phyloP scores from a whole-genome alignment of 2,329 filamentous ascomycete genomes.

The Fusarium sp. region DNA sequence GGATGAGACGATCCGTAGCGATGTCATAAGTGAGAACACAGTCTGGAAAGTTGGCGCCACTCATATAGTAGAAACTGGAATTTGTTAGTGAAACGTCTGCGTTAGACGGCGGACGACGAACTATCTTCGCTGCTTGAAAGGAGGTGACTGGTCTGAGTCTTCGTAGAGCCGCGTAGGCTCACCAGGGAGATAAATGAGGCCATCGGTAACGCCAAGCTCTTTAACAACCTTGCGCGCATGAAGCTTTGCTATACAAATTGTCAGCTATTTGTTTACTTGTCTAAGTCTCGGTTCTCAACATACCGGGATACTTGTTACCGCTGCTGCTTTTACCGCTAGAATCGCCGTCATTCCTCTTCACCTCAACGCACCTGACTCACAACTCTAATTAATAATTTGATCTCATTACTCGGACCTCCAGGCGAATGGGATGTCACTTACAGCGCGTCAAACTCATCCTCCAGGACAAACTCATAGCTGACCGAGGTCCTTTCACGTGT shows the following conservation, averaged over 20 bases:
- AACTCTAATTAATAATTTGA: conserved; percentile 2
- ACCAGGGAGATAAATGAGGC: conserved; percentile 67
- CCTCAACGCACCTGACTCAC: conserved; percentile 51
- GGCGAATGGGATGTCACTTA: conserved; percentile 48
- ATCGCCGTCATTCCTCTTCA: conserved; percentile 45
- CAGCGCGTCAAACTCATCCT: conserved; percentile 68
- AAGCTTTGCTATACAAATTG: conserved; percentile 59
- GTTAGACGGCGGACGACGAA: conserved; percentile 48
- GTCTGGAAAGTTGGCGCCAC: conserved; percentile 64
- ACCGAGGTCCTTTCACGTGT: conserved; percentile 35
- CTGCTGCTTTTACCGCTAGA: conserved; percentile 32
- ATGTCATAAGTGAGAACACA: conserved; percentile 69
- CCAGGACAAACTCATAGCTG: conserved; percentile 54
- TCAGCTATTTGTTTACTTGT: neutral
- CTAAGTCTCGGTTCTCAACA: neutral
- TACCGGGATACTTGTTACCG: conserved; percentile 54
- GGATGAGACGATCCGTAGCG: conserved; percentile 68
- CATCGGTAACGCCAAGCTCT: conserved; percentile 60
- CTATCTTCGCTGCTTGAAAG: conserved; percentile 69
- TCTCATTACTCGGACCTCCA: too few relatives aligned
- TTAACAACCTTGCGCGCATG: conserved; percentile 68
- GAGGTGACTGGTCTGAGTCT: conserved; percentile 67
- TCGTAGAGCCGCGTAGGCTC: conserved; percentile 63
- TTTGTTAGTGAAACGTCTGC: neutral
- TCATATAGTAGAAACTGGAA: conserved; percentile 68